phyloP scores from a whole-genome alignment of 164 flowering plant species.

The Nymphaea thermarum region DNA sequence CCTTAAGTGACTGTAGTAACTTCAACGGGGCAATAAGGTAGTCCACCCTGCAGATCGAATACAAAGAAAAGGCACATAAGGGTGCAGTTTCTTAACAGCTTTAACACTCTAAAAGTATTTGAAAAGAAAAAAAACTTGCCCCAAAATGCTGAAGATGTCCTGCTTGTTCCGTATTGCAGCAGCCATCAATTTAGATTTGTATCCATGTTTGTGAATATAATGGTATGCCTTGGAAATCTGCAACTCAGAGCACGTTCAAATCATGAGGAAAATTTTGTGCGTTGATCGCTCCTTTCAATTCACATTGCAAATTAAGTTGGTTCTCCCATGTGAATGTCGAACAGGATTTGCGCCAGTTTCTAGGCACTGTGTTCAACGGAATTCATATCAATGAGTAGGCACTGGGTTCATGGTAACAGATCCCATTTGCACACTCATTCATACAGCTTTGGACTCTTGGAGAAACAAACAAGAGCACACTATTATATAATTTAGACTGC shows the following conservation, averaged over 20 bases:
- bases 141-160: constrained; percentile 80
- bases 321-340: too few species aligned
- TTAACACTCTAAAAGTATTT: neutral
- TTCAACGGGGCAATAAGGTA: constrained; percentile 88
- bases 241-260: constrained; percentile 1
- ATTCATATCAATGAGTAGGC: too few species aligned
- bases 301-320: too few species aligned
- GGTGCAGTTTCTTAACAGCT: neutral
- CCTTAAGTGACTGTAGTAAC: constrained; percentile 85
- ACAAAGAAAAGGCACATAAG: neutral
- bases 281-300: too few species aligned
- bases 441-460: too few species aligned
- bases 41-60: constrained; percentile 59
- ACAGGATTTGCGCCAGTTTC: too few species aligned
- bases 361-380: too few species aligned
- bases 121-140: constrained; percentile 30
- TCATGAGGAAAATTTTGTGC: too few species aligned
- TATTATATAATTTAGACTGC: too few species aligned
- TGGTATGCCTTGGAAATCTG: constrained; percentile 90
- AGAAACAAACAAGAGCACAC: too few species aligned
- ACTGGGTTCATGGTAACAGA: too few species aligned
- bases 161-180: constrained; percentile 98
- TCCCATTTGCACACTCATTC: too few species aligned
- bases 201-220: constrained; percentile 89
- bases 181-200: constrained; percentile 92